Conservation (phyloP, 2,329 filamentous ascomycete genomes). For the Microsporum canis region DNA sequence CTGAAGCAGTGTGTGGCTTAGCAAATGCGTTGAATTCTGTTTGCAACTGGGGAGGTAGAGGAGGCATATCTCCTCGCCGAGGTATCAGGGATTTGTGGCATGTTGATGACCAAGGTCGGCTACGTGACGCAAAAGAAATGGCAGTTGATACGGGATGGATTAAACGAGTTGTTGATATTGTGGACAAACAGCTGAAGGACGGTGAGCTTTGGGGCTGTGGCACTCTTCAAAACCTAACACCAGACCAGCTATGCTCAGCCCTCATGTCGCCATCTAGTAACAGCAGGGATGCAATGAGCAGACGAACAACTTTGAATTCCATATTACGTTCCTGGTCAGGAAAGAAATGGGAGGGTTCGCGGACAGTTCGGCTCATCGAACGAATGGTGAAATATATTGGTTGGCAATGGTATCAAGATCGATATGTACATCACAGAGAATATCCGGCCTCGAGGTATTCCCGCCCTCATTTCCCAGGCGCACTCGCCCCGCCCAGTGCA, state of each 20-base stretch:
- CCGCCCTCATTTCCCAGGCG: conserved; percentile 60
- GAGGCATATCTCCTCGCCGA: conserved; percentile 64
- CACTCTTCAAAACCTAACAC: conserved; percentile 46
- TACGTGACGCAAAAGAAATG: conserved; percentile 59
- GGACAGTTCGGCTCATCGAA: conserved; percentile 71
- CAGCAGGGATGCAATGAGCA: conserved; percentile 20
- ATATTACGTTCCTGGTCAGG: conserved; percentile 53
- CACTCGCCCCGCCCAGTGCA: conserved; percentile 68
- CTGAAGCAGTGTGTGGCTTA: conserved; percentile 90
- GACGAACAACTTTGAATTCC: conserved; percentile 23
- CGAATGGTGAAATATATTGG: conserved; percentile 65
- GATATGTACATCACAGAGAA: conserved; percentile 52
- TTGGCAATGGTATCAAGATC: conserved; percentile 82
- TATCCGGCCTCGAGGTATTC: conserved; percentile 51
- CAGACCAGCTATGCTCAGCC: conserved; percentile 43
- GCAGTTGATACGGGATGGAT: conserved; percentile 65
- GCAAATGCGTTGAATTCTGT: conserved; percentile 94
- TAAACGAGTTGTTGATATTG: conserved; percentile 80
- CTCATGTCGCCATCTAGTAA: conserved; percentile 29
- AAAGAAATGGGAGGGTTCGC: conserved; percentile 76
- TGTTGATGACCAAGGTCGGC: conserved; percentile 71
- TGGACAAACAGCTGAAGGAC: conserved; percentile 74
- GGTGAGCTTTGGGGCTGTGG: conserved; percentile 78
- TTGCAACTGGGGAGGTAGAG: conserved; percentile 84
- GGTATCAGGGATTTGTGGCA: conserved; percentile 84